Evolutionary conservation across 116 monocot genomes (phyloP), one percentile per base, ranked within the genome.

Genomic region (Dioscorea cayenensis): DNA sequence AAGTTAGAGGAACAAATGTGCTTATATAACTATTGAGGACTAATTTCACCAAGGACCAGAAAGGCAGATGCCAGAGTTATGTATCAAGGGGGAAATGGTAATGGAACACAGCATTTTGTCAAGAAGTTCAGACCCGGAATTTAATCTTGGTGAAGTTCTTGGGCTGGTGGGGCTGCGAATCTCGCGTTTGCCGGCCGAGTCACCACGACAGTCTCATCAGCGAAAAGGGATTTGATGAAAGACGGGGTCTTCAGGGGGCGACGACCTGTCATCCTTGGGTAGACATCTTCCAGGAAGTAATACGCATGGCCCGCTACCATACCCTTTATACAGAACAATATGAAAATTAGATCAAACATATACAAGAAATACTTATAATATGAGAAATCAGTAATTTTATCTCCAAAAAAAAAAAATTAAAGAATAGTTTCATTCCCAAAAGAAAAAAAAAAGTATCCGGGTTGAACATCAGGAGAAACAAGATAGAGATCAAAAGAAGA

Each of bases 301-400:
- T 95, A 95, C 6, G 87, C 84, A 79, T 95, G 95, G 0, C 95
- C 95, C 2, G 92, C 89, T 62, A 91, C 78, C 95, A 95, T 91
- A 18, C 95, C 95, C 95, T 95, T 60, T 5, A 55, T 55, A 43
- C 43, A 43, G 7, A 43, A 10, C 43, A 6, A 43, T 43, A 0
- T 12, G 12, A 43, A 0, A 43, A 9, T 43, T 1, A 43, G 43
- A 9, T 43, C 0, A 43, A 1, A 9, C 0, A 43, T 5, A 43
- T 43, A 32, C 32, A 32, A 32, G 2, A 32, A 32, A 32, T 9
- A 43, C 7, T 12, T 43, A 43, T 43, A 43, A 7, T 43, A 43
- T 12, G 7, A 43, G 11, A 12, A 43, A 43, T 5, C 43, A 43
- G 6, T 43, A 43, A 8, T 43, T 43, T 29, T 2, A 43, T 43